A percentile compares a stretch with the other conserved stretches of the same genome.
phyloP scores from a whole-genome alignment of 176 grass and related monocot genomes.

The Oryza nivara region DNA sequence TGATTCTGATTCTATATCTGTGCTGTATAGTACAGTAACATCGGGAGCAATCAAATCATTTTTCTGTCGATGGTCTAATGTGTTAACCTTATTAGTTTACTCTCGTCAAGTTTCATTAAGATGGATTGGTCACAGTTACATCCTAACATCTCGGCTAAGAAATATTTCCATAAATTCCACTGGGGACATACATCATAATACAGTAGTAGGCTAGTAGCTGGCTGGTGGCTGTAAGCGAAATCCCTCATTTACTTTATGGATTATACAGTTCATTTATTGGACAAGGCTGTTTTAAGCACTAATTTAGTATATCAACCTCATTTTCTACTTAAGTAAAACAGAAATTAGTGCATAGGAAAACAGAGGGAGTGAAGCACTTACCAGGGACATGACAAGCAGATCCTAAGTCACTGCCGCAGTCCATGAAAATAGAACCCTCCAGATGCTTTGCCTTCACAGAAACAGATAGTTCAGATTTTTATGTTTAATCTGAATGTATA shows the following conservation, averaged over 20 bases:
- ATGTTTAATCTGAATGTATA: slow-evolving; percentile 25
- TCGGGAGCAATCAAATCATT: background rate
- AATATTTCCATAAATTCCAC: background rate
- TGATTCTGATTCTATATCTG: background rate
- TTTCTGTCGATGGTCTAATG: background rate
- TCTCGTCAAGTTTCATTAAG: background rate
- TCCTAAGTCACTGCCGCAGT: slow-evolving; percentile 89
- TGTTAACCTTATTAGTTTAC: background rate
- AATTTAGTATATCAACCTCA: background rate
- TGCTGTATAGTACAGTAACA: background rate
- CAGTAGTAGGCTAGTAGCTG: background rate
- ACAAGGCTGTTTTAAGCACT: background rate
- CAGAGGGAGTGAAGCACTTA: slow-evolving; percentile 32
- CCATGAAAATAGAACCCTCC: slow-evolving; percentile 85
- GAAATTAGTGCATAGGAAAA: slow-evolving; percentile 30
- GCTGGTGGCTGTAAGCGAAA: background rate
- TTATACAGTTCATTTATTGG: background rate
- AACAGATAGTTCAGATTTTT: slow-evolving; percentile 38
- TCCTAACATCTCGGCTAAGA: background rate
- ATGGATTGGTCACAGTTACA: background rate
- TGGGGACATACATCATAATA: background rate
- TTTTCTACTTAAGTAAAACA: slow-evolving; percentile 27
- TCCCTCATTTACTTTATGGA: background rate
- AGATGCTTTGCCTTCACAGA: slow-evolving; percentile 78
- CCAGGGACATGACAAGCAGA: slow-evolving; percentile 86